These are phyloP conservation scores for Triticum urartu DNA, from an alignment of 176 grass and related monocot species.

Conservation along the genomic window DNA sequence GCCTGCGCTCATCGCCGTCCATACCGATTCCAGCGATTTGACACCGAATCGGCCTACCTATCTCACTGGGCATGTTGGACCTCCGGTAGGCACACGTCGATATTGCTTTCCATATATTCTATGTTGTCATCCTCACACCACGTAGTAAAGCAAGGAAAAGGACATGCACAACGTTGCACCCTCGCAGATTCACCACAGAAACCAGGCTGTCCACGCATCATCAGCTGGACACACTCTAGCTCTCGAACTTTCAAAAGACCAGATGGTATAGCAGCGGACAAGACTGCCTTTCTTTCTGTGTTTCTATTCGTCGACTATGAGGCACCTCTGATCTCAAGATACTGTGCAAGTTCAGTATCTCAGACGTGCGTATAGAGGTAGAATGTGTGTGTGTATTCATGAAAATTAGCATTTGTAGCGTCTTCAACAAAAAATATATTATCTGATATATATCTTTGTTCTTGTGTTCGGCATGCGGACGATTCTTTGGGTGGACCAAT, in stretches of 20 bases:
- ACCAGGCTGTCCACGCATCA: background rate
- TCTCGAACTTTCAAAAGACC: background rate
- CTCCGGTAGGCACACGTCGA: background rate
- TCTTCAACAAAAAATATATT: no score
- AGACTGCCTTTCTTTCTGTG: no score
- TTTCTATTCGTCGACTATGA: no score
- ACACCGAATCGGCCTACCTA: background rate
- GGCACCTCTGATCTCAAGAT: no score
- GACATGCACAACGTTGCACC: background rate
- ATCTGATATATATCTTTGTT: no score
- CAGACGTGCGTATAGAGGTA: no score
- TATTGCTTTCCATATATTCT: slow-evolving; percentile 3
- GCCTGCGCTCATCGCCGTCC: slow-evolving; percentile 24
- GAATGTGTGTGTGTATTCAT: no score
- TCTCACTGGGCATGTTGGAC: background rate
- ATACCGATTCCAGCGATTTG: slow-evolving; percentile 13
- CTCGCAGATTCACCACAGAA: background rate
- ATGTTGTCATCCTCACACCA: background rate
- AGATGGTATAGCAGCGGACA: no score
- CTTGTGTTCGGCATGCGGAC: no score
- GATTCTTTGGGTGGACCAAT: no score
- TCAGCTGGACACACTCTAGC: background rate
- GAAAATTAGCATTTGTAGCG: no score
- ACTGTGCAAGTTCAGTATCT: no score
- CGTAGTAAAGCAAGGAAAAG: background rate